These are phyloP conservation scores for Cryptomeria japonica DNA, from an alignment of 75 land plant genomes.

Conservation along the genomic window DNA sequence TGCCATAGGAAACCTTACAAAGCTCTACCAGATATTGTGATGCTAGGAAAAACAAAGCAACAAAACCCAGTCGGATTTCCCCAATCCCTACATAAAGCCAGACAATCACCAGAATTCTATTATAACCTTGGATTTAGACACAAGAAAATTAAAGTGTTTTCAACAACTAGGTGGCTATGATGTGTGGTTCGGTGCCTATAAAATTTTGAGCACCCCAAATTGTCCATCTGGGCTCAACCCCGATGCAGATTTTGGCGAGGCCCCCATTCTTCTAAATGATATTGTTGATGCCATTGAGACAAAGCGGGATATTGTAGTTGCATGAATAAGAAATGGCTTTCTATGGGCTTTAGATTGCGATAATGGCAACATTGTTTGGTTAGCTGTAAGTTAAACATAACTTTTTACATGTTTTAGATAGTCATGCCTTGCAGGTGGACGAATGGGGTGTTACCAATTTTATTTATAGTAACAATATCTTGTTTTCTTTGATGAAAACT, in stretches of 20 bases:
- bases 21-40: conserved; percentile 30
- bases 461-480: too few relatives aligned
- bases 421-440: too few relatives aligned
- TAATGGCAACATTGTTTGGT: conserved; percentile 45
- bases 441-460: too few relatives aligned
- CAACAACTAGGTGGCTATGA: conserved; percentile 43
- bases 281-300: conserved; percentile 8
- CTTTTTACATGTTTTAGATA: too few relatives aligned
- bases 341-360: conserved; percentile 49
- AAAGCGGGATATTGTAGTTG: conserved; percentile 25
- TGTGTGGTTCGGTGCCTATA: conserved; percentile 22
- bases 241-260: conserved; percentile 62
- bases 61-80: conserved; percentile 18
- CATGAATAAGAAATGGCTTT: conserved; percentile 52
- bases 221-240: conserved; percentile 40
- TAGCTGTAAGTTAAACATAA: conserved; percentile 24
- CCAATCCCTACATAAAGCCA: conserved; percentile 34
- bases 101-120: conserved; percentile 33
- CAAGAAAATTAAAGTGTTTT: conserved; percentile 43
- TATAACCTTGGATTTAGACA: conserved; percentile 37
- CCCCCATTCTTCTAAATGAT: conserved; percentile 47
- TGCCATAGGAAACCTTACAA: conserved; percentile 45
- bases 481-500: too few relatives aligned
- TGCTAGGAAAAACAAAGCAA: conserved; percentile 36
- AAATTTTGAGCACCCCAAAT: conserved; percentile 21